Evolutionary conservation across 306 rosid genomes (phyloP), one percentile per base, ranked within the genome.

Genomic region (Lathyrus aphaca): DNA sequence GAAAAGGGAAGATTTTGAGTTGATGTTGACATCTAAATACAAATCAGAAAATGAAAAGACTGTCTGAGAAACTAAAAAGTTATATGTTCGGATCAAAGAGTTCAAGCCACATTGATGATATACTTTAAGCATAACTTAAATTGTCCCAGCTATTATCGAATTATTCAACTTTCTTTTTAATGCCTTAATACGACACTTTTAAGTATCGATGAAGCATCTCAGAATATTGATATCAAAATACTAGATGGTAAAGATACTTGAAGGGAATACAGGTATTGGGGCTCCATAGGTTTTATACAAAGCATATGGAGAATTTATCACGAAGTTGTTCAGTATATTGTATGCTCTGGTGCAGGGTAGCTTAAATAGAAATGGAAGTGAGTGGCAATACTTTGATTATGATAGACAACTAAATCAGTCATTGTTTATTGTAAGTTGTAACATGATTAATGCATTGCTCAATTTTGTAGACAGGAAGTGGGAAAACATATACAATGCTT

Each of bases 401-500:
- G 35, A 66, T 48, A 13, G 39, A 49, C 19, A 35, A 10, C 16
- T 4, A 32, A 30, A 5, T 51, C 14, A 17, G 21, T 60, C 45
- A 43, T 43, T 60, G 17, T 38, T 60, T 73, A 7, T 59, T 67
- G 10, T 10, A 71, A 29, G 76, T 60, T 68, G 11, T 10, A 71
- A 29, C 74, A 50, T 79, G 66, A 77, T 64, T 29, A 66, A 64
- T 37, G 67, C 35, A 35, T 72, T 16, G 49, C 64, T 79, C 77
- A 37, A 39, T 63, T 82, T 45, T 83, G 88, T 84, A 94, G 99
- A 94, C 99, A 46, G 99, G 99, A 79, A 94, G 99, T 63, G 99
- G 99, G 59, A 94, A 94, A 87, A 94, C 99, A 61, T 80, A 88
- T 70, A 94, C 99, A 62, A 94, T 94, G 99, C 99, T 94, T 6